phyloP scores from a whole-genome alignment of 441 rosid species.

The Adansonia madagascariensis region DNA sequence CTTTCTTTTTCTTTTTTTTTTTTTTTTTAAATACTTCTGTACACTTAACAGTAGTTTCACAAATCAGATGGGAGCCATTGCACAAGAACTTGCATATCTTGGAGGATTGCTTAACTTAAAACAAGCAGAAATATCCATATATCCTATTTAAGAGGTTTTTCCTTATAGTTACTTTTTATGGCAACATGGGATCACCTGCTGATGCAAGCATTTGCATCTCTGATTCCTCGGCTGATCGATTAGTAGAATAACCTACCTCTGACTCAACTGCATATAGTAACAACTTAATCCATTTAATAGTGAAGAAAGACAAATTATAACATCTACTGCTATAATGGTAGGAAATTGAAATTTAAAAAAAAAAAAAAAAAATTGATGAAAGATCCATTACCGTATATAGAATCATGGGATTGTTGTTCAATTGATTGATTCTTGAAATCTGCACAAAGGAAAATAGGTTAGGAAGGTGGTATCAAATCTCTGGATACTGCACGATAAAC shows the following conservation, averaged over 20 bases:
- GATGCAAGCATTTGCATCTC: constrained; percentile 67
- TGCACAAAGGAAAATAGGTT: constrained; percentile 33
- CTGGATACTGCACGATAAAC: constrained; percentile 1
- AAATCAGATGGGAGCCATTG: constrained; percentile 37
- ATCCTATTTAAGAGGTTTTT: constrained; percentile 20
- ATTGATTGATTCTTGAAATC: constrained; percentile 48
- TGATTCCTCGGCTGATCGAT: constrained; percentile 50
- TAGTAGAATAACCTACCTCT: constrained; percentile 44
- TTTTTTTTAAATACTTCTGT: constrained; percentile 46
- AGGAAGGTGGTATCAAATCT: constrained; percentile 15
- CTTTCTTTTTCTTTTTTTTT: too few species aligned
- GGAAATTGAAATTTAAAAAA: background rate
- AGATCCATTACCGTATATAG: constrained; percentile 42
- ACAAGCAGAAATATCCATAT: constrained; percentile 27
- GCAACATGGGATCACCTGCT: constrained; percentile 73
- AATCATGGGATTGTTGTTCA: constrained; percentile 37
- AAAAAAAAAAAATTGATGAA: constrained; percentile 18
- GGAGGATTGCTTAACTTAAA: constrained; percentile 29
- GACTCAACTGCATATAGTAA: constrained; percentile 56
- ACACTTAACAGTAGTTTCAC: constrained; percentile 42
- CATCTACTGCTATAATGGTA: background rate
- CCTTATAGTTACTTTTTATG: constrained; percentile 38
- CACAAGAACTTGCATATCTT: constrained; percentile 27
- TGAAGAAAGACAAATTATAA: constrained; percentile 17
- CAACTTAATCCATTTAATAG: constrained; percentile 13